Percentiles rank a stretch among this genome's conserved stretches.
phyloP scores from a whole-genome alignment of 768 basidiomycete genomes.

The Suillus cothurnatus region DNA sequence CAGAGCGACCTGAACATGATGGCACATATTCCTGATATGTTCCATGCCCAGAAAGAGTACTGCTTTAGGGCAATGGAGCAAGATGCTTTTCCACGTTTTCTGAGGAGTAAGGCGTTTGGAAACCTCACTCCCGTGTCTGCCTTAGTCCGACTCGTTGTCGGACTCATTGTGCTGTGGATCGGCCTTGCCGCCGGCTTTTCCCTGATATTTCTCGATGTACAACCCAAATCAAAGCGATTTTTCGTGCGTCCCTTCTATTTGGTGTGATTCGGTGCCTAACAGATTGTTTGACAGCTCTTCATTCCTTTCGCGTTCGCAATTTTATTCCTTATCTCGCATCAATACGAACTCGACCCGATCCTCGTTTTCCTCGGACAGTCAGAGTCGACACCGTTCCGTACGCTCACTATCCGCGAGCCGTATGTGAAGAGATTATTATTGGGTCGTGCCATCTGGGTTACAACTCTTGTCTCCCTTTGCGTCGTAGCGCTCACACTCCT shows the following conservation, averaged over 20 bases:
- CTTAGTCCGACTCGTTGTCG: constrained; percentile 81
- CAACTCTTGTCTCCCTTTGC: constrained; percentile 72
- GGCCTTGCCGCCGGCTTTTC: constrained; percentile 90
- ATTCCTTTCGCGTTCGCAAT: constrained; percentile 89
- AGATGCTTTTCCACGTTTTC: constrained; percentile 91
- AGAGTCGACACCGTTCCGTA: constrained; percentile 96
- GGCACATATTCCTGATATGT: constrained; percentile 95
- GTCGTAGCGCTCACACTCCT: constrained; percentile 83
- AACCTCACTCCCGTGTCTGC: constrained; percentile 93
- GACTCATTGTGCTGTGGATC: constrained; percentile 90
- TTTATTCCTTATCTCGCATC: constrained; percentile 91
- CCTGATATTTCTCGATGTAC: constrained; percentile 90
- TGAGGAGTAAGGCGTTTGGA: constrained; percentile 96
- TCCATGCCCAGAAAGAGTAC: constrained; percentile 96
- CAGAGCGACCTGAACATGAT: constrained; percentile 69
- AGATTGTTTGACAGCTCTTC: constrained; percentile 68
- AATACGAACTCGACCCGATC: constrained; percentile 96
- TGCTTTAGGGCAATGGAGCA: constrained; percentile 97
- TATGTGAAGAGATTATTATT: constrained; percentile 91
- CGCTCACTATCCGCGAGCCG: constrained; percentile 87
- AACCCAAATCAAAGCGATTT: constrained; percentile 89
- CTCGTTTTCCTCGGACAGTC: constrained; percentile 93
- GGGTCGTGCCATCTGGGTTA: constrained; percentile 91
- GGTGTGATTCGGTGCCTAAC: background rate
- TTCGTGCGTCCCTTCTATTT: constrained; percentile 68